phyloP scores from a whole-genome alignment of 345 rosid species.

The Pistacia atlantica region DNA sequence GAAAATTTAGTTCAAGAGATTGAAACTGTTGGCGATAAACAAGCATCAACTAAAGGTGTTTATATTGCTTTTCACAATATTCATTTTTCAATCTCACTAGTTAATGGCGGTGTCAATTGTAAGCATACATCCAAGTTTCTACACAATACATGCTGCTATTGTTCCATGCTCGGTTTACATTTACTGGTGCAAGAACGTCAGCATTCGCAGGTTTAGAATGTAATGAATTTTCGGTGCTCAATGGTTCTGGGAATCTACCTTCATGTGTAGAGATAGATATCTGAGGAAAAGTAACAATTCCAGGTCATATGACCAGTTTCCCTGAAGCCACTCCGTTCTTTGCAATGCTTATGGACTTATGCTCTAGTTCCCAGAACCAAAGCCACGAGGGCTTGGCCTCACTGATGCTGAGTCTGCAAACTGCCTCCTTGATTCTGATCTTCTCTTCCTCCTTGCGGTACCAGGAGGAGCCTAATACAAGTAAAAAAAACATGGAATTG shows the following conservation, averaged over 20 bases:
- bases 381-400: conserved; percentile 78
- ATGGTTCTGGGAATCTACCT: neutral
- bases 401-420: conserved; percentile 58
- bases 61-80: neutral
- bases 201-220: neutral
- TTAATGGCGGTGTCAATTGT: neutral
- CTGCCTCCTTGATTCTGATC: conserved; percentile 61
- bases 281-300: neutral
- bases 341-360: neutral
- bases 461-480: conserved; percentile 79
- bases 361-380: conserved; percentile 58
- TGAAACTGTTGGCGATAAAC: neutral
- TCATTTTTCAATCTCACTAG: neutral
- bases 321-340: neutral
- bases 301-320: neutral
- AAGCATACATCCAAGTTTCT: neutral
- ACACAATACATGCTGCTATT: neutral
- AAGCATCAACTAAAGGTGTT: neutral
- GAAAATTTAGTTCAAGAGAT: no score
- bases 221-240: neutral
- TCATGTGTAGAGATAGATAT: neutral
- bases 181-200: neutral
- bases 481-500: conserved; percentile 2
- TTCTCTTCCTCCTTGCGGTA: conserved; percentile 82
- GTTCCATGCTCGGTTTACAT: conserved; percentile 2